phyloP scores from a whole-genome alignment of 1,284 basidiomycete genomes.

The Stereum hirsutum region DNA sequence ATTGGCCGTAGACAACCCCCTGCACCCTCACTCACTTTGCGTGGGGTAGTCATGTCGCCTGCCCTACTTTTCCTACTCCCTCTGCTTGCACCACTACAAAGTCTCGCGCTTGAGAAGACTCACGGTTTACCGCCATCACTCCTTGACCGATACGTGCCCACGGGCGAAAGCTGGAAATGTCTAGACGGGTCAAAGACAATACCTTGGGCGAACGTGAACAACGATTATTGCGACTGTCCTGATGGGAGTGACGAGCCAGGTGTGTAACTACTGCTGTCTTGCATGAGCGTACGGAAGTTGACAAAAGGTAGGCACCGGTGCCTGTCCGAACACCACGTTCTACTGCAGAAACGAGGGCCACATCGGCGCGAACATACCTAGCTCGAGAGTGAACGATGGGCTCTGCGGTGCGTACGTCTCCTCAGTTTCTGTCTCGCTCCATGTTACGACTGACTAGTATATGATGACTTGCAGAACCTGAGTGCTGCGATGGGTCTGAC shows the following conservation, averaged over 20 bases:
- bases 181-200: constrained; percentile 67
- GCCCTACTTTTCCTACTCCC: background rate
- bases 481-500: constrained; percentile 98
- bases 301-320: constrained; percentile 63
- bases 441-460: constrained; percentile 1
- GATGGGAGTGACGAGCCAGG: constrained; percentile 95
- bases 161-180: constrained; percentile 48
- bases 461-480: constrained; percentile 54
- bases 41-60: too few species aligned
- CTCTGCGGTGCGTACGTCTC: constrained; percentile 67
- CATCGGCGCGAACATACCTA: constrained; percentile 70
- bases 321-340: constrained; percentile 74
- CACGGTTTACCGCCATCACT: background rate
- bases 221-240: constrained; percentile 91
- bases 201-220: constrained; percentile 76
- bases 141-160: background rate
- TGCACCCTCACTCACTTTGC: too few species aligned
- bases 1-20: too few species aligned
- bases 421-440: constrained; percentile 1
- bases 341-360: constrained; percentile 90
- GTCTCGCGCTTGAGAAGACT: background rate
- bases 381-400: constrained; percentile 89
- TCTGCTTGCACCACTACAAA: background rate
- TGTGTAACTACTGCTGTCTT: constrained; percentile 17
- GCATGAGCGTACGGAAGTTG: constrained; percentile 3